Base-by-base conservation (phyloP, 257 asterid genomes). In the Cynanchum wilfordii region DNA sequence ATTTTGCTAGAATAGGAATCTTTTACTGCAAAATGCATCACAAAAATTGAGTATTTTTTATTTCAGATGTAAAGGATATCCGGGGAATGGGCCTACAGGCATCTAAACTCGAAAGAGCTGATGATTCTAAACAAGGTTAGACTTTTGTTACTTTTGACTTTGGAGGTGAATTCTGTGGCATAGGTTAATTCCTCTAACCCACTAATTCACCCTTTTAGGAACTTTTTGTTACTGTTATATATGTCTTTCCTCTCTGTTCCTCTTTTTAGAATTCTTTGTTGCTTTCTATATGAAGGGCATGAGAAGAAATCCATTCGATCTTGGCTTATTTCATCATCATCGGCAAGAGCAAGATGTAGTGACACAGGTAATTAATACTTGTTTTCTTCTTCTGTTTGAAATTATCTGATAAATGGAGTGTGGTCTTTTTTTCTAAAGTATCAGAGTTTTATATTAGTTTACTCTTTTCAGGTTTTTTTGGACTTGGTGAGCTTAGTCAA, bases 81-180 rank as follows among this genome's bases (percentile, higher is more conserved):
- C 82, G 98, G 83, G 99, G 99, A 71, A 79, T 91, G 95, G 98
- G 98, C 82, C 83, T 95, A 86, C 98, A 95, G 84, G 98, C 93
- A 76, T 89, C 99, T 9, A 95, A 95, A 84, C 99, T 95, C 72
- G 95, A 91, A 87, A 89, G 80, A 71, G 78, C 80, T n/a, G 88
- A 86, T 71, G 87, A 66, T 81, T 71, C 80, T 82, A 88, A 78
- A 64, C 85, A 62, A 83, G 97, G 99, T 91, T 77, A 69, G 85
- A 51, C 44, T 33, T 77, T 33, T 44, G n/a, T 29, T 70, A 8
- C 10, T 47, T 70, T 50, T 38, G 33, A 71, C 10, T 7, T 24
- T 30, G 24, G 36, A 30, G 19, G 68, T 30, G 45, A 50, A 50
- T 33, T 50, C 11, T 30, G 3, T n/a, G 17, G 20, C 10, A 33